Evolutionary conservation across 345 rosid genomes (phyloP), one percentile per base, ranked within the genome.

Genomic region (Angophora floribunda): DNA sequence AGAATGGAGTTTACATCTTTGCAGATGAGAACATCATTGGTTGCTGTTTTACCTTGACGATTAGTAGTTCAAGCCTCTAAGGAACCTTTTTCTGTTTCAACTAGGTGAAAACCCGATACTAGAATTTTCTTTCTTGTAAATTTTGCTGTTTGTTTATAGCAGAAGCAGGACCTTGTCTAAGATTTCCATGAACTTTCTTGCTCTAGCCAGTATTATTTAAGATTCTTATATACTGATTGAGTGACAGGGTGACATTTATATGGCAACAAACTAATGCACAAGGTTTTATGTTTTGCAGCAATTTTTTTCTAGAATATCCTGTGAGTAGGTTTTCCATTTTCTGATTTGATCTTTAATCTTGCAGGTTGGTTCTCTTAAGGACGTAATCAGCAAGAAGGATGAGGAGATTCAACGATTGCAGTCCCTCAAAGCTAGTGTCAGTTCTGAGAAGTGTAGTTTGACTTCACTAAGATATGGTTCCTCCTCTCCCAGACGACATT

Each of bases 341-440:
- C 86, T 86, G 61, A n/a, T 30, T 26, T 26, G 84, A 15, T 41
- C 49, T 15, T 87, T 87, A 59, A 86, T 88, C 87, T 87, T 89
- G 87, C 91, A 97, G 99, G 97, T 98, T 47, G 84, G 97, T n/a
- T 92, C 88, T 87, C 95, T 98, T 51, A 96, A 95, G 91, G 97
- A 98, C 80, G 91, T 90, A 52, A 89, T 96, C 86, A 88, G 94
- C 51, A 94, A 92, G 92, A 97, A 96, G 94, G 98, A 98, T 87
- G 98, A 92, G 89, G 98, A 96, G 91, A 93, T 98, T 92, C 96
- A 93, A 90, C 92, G 88, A 70, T 82, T 96, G 90, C 95, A 94
- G 91, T 91, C 91, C 89, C 90, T 88, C 75, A 94, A 91, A 92
- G 92, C 88, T 87, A 94, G 89, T 89, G 90, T 51, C 89, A 92